Conservation (phyloP, 192 early-diverging fungal genomes). For the Chytriomyces sp. region DNA sequence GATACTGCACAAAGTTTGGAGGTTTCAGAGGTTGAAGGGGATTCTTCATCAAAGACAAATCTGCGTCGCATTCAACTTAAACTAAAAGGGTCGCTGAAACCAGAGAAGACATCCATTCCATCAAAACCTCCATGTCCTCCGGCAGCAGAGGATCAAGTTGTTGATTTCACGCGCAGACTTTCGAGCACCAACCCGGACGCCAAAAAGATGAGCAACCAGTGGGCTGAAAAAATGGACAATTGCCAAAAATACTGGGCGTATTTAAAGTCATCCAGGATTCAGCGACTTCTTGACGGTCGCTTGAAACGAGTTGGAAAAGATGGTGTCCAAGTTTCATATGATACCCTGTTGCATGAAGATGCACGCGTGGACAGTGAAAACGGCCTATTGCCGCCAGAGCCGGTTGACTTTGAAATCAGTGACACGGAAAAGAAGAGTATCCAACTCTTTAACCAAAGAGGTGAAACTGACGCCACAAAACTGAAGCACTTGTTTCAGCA, state of each 20-base stretch:
- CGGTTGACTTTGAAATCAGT: constrained; percentile 35
- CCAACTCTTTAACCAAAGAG: neutral
- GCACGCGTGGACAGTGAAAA: constrained; percentile 41
- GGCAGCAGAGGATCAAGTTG: neutral
- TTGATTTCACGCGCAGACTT: neutral
- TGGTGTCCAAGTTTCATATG: constrained; percentile 39
- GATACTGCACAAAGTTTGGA: neutral
- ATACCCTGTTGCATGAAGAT: constrained; percentile 26
- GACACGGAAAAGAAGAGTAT: neutral
- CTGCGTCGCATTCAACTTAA: constrained; percentile 15
- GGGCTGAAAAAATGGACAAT: constrained; percentile 48
- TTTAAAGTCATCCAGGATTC: constrained; percentile 35
- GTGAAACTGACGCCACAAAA: constrained; percentile 26
- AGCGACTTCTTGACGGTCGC: constrained; percentile 38
- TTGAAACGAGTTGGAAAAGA: constrained; percentile 42
- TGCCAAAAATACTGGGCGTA: constrained; percentile 47
- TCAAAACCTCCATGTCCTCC: neutral
- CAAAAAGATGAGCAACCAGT: constrained; percentile 34
- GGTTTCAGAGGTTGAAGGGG: neutral
- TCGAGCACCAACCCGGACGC: neutral
- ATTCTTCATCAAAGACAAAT: constrained; percentile 15
- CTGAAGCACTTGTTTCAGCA: constrained; percentile 34
- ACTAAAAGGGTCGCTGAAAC: constrained; percentile 11
- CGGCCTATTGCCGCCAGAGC: constrained; percentile 49
- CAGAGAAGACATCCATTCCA: neutral